Evolutionary conservation across 2,329 filamentous ascomycete genomes (phyloP).

Genomic region (Cladorrhinum sp.): DNA sequence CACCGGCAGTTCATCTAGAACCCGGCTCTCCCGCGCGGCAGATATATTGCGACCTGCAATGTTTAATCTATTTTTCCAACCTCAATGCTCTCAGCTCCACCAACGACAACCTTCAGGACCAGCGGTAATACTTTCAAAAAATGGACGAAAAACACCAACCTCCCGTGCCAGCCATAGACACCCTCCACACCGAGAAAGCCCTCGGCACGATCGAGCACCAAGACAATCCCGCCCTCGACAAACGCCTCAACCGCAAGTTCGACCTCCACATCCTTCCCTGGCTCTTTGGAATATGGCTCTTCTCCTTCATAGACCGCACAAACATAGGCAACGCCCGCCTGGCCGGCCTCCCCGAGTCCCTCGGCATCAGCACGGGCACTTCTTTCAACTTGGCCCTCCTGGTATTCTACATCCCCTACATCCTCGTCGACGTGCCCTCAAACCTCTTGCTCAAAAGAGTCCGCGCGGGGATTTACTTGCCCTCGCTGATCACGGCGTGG

Average conservation of each 20-base stretch:
- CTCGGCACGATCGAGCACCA: conserved; percentile 7
- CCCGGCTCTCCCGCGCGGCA: neutral
- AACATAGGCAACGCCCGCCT: conserved; percentile 54
- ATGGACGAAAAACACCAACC: neutral
- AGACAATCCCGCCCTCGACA: conserved; percentile 21
- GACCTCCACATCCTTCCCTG: conserved; percentile 28
- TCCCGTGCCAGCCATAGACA: neutral
- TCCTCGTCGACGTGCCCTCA: conserved; percentile 61
- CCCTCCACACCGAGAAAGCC: conserved; percentile 13
- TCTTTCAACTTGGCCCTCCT: conserved; percentile 58
- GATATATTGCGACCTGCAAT: neutral
- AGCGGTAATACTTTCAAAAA: neutral
- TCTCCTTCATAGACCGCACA: conserved; percentile 55
- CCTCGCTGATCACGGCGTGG: conserved; percentile 58
- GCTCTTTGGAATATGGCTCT: conserved; percentile 36
- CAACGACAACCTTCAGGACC: no score
- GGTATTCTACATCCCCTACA: conserved; percentile 69
- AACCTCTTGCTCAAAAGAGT: conserved; percentile 64
- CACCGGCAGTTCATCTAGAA: conserved; percentile 14
- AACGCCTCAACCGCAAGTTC: conserved; percentile 28
- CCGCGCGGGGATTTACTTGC: conserved; percentile 62
- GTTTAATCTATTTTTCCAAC: neutral
- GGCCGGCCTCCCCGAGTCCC: conserved; percentile 32
- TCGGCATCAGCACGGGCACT: conserved; percentile 48
- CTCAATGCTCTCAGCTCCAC: neutral